Evolutionary conservation across 306 rosid genomes (phyloP).

Genomic region (Spatholobus suberectus): DNA sequence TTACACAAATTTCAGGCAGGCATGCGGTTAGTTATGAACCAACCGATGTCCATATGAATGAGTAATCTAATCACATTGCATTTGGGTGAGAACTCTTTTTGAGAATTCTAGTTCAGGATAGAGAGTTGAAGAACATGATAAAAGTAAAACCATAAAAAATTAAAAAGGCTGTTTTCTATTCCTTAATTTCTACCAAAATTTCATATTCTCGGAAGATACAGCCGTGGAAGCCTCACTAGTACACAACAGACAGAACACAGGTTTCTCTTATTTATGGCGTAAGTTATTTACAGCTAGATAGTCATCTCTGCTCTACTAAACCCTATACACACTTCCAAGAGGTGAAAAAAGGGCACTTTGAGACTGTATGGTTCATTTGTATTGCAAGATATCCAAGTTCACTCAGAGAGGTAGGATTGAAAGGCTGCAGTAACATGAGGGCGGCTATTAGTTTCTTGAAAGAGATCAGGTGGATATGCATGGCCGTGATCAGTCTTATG

Average conservation of each 20-base stretch:
- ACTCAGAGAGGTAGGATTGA: slow-evolving; percentile 30
- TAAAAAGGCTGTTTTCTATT: slow-evolving; percentile 8
- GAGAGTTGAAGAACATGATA: background rate
- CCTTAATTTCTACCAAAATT: slow-evolving; percentile 39
- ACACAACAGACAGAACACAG: background rate
- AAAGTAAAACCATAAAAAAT: background rate
- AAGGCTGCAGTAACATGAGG: slow-evolving; percentile 58
- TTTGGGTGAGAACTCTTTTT: background rate
- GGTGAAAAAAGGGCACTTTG: background rate
- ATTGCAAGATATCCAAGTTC: slow-evolving; percentile 11
- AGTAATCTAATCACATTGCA: background rate
- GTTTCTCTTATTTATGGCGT: slow-evolving; percentile 28
- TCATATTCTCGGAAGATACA: slow-evolving; percentile 37
- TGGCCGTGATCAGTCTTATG: slow-evolving; percentile 41
- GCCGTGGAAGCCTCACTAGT: background rate
- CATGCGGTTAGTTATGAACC: background rate
- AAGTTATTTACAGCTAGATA: slow-evolving; percentile 29
- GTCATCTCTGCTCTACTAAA: background rate
- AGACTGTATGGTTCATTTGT: background rate
- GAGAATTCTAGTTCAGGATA: background rate
- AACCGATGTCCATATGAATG: background rate
- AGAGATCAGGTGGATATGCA: slow-evolving; percentile 34
- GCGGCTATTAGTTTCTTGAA: slow-evolving; percentile 43
- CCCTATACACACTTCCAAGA: background rate
- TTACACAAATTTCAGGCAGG: background rate